These are phyloP conservation scores for Cladosporium velox DNA, from an alignment of 2,329 filamentous ascomycete species.

Conservation along the genomic window DNA sequence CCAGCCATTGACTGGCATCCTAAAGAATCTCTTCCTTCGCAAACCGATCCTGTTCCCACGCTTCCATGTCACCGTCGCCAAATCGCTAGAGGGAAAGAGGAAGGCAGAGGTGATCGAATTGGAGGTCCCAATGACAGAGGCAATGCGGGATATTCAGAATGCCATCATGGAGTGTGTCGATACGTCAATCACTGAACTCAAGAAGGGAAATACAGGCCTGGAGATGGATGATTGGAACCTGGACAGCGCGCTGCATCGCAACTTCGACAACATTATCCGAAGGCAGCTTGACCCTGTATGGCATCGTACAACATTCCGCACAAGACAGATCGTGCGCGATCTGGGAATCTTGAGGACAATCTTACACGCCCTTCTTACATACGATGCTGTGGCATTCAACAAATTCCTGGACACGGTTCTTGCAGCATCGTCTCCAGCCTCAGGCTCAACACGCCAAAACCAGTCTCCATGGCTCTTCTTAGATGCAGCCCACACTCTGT, in stretches of 20 bases:
- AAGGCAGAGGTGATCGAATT: constrained; percentile 97
- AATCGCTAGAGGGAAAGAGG: constrained; percentile 84
- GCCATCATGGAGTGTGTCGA: constrained; percentile 96
- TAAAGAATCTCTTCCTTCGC: constrained; percentile 87
- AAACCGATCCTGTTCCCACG: constrained; percentile 90
- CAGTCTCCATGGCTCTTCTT: constrained; percentile 96
- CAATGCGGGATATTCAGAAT: constrained; percentile 90
- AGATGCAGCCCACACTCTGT: constrained; percentile 91
- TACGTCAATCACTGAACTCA: constrained; percentile 88
- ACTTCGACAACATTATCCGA: constrained; percentile 85
- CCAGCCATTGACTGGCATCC: constrained; percentile 82
- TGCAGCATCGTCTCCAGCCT: constrained; percentile 83
- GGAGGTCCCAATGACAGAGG: constrained; percentile 92
- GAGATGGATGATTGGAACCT: constrained; percentile 98
- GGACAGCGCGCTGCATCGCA: constrained; percentile 87
- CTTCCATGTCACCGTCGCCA: constrained; percentile 87
- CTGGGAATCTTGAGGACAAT: constrained; percentile 79
- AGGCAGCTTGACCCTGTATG: constrained; percentile 93
- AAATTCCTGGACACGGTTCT: constrained; percentile 93
- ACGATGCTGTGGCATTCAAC: constrained; percentile 88
- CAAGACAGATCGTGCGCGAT: constrained; percentile 90
- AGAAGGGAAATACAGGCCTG: constrained; percentile 83
- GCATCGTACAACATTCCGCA: constrained; percentile 95
- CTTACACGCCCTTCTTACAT: constrained; percentile 76
- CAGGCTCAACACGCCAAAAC: constrained; percentile 81